Percentiles rank a stretch among this genome's conserved stretches.
These are phyloP conservation scores for Seminavis robusta DNA, from an alignment of 108 stramenopile genomes.

Conservation along the genomic window DNA sequence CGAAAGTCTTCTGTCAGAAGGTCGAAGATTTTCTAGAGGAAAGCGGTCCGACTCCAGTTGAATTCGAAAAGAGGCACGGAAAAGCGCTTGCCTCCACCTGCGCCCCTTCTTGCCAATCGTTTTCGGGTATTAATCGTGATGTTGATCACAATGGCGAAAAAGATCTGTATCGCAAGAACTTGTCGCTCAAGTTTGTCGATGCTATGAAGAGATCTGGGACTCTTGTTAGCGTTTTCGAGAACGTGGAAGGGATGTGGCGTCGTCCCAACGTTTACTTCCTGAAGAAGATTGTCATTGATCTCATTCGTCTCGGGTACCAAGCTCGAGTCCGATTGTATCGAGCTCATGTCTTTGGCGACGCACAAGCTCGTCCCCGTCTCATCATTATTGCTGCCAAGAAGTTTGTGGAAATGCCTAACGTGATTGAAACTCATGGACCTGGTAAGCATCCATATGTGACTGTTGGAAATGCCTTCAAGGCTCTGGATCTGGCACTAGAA, in stretches of 20 bases:
- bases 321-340: slow-evolving; percentile 20
- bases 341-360: slow-evolving; percentile 27
- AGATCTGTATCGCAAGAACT: slow-evolving; percentile 39
- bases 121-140: slow-evolving; percentile 47
- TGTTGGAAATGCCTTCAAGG: too few relatives aligned
- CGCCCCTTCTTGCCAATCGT: slow-evolving; percentile 62
- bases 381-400: slow-evolving; percentile 32
- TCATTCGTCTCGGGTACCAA: slow-evolving; percentile 44
- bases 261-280: slow-evolving; percentile 22
- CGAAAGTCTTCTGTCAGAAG: too few relatives aligned
- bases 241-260: slow-evolving; percentile 31
- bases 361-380: slow-evolving; percentile 35
- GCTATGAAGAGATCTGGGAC: slow-evolving; percentile 37
- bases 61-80: too few relatives aligned
- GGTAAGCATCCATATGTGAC: too few relatives aligned
- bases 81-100: too few relatives aligned
- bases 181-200: slow-evolving; percentile 32
- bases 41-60: too few relatives aligned
- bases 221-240: slow-evolving; percentile 45
- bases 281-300: slow-evolving; percentile 17
- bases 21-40: too few relatives aligned
- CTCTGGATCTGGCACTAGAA: too few relatives aligned
- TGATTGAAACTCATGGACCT: too few relatives aligned
- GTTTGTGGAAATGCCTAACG: too few relatives aligned
- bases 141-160: slow-evolving; percentile 47